Conservation (phyloP, 768 basidiomycete genomes). For the Mycena indigotica region DNA sequence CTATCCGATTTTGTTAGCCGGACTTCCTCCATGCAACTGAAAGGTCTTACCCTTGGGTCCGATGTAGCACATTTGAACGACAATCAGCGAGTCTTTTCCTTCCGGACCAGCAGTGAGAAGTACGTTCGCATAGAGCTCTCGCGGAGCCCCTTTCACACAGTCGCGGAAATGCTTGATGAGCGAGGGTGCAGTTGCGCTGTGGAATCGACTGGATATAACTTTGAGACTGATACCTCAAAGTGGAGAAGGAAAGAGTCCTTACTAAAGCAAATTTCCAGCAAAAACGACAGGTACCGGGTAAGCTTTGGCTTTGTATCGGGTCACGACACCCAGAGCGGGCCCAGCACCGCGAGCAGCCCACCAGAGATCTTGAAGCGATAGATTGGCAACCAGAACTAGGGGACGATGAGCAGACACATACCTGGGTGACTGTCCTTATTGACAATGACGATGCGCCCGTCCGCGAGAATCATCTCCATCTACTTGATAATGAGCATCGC, state of each 20-base stretch:
- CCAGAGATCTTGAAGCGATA: constrained; percentile 68
- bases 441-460: constrained; percentile 81
- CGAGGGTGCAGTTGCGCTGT: constrained; percentile 82
- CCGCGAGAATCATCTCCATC: constrained; percentile 83
- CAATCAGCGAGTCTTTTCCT: constrained; percentile 80
- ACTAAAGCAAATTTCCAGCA: constrained; percentile 93
- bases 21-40: background rate
- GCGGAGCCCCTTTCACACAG: constrained; percentile 85
- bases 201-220: constrained; percentile 67
- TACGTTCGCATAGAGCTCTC: constrained; percentile 87
- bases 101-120: constrained; percentile 89
- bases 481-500: background rate
- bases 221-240: constrained; percentile 12
- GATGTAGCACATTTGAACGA: constrained; percentile 90
- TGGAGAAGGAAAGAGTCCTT: constrained; percentile 33
- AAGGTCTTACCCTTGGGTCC: constrained; percentile 49
- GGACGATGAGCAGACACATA: constrained; percentile 28
- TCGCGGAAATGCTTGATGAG: constrained; percentile 92
- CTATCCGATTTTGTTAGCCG: constrained; percentile 25
- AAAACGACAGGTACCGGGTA: constrained; percentile 90
- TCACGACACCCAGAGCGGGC: constrained; percentile 79
- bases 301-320: constrained; percentile 87
- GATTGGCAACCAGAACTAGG: constrained; percentile 1
- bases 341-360: constrained; percentile 89
- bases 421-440: constrained; percentile 75